Percentiles rank a stretch among this genome's conserved stretches.
phyloP scores from a whole-genome alignment of 495 filamentous ascomycete genomes.

The Hyaloscypha bicolor region DNA sequence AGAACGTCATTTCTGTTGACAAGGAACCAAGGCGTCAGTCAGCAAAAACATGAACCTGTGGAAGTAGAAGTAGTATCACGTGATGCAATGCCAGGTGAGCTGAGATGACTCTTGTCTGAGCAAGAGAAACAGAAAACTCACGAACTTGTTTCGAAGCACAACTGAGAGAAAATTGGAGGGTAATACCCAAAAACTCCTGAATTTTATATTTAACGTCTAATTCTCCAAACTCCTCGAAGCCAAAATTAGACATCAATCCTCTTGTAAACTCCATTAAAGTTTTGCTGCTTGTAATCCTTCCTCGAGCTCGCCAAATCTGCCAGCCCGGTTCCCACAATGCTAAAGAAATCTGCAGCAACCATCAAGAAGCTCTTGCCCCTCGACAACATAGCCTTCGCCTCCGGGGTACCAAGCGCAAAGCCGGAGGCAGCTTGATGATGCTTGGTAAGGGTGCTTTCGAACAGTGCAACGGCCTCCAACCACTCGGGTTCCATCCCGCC shows the following conservation, averaged over 20 bases:
- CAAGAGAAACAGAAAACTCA: too few species aligned
- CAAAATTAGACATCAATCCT: background rate
- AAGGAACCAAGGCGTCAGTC: too few species aligned
- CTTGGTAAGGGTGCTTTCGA: slow-evolving; percentile 39
- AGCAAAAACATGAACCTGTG: too few species aligned
- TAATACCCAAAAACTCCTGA: background rate
- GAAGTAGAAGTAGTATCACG: too few species aligned
- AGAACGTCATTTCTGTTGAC: too few species aligned
- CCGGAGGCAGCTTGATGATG: slow-evolving; percentile 43
- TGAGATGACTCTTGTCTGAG: too few species aligned
- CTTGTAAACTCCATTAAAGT: background rate
- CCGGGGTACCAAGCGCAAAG: slow-evolving; percentile 31
- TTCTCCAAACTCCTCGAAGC: background rate
- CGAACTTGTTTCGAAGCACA: too few species aligned
- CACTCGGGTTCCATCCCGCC: slow-evolving; percentile 43
- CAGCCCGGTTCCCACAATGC: background rate
- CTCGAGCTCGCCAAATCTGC: background rate
- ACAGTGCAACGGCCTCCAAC: slow-evolving; percentile 38
- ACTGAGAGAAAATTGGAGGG: too few species aligned
- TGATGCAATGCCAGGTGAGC: too few species aligned
- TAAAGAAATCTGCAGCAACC: slow-evolving; percentile 29
- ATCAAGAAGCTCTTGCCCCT: slow-evolving; percentile 34
- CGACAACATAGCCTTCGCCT: slow-evolving; percentile 27
- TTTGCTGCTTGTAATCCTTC: background rate
- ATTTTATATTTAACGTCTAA: background rate